phyloP scores from a whole-genome alignment of 768 basidiomycete genomes.

The Boletus vermiculosoides region DNA sequence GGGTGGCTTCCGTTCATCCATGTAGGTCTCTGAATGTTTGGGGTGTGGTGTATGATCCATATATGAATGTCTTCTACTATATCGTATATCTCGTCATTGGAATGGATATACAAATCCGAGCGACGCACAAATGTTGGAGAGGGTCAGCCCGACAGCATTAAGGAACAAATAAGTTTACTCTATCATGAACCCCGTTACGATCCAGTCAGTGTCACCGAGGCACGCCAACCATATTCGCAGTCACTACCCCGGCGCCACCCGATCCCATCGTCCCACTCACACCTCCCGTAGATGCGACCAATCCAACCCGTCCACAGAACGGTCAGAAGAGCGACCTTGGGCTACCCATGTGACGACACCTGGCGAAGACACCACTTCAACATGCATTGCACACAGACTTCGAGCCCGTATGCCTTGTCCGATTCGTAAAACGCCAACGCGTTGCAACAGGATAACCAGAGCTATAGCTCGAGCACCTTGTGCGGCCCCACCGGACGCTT shows the following conservation, averaged over 20 bases:
- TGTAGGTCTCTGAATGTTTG: background rate
- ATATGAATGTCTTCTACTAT: no score
- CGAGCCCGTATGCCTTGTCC: slow-evolving; percentile 43
- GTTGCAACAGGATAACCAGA: slow-evolving; percentile 80
- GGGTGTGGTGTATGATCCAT: background rate
- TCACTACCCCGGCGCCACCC: background rate
- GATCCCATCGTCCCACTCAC: slow-evolving; percentile 7
- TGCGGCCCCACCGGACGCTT: slow-evolving; percentile 70
- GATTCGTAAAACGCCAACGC: slow-evolving; percentile 65
- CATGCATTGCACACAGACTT: slow-evolving; percentile 59
- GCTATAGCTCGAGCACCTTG: slow-evolving; percentile 70
- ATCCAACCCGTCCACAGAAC: slow-evolving; percentile 9
- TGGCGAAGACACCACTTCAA: slow-evolving; percentile 29
- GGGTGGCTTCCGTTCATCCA: background rate
- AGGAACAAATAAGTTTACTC: no score
- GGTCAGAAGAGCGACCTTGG: no score
- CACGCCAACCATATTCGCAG: no score
- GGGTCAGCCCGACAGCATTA: no score
- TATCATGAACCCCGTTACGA: no score
- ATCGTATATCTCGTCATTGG: no score
- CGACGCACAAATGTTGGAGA: no score
- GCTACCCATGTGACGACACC: slow-evolving; percentile 22
- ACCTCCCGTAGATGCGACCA: slow-evolving; percentile 16
- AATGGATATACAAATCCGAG: no score
- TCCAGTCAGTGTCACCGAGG: no score